Percentiles rank a stretch among this genome's conserved stretches.
These are phyloP conservation scores for Pleurotus tuber-regium DNA, from an alignment of 768 basidiomycete species.

Conservation along the genomic window DNA sequence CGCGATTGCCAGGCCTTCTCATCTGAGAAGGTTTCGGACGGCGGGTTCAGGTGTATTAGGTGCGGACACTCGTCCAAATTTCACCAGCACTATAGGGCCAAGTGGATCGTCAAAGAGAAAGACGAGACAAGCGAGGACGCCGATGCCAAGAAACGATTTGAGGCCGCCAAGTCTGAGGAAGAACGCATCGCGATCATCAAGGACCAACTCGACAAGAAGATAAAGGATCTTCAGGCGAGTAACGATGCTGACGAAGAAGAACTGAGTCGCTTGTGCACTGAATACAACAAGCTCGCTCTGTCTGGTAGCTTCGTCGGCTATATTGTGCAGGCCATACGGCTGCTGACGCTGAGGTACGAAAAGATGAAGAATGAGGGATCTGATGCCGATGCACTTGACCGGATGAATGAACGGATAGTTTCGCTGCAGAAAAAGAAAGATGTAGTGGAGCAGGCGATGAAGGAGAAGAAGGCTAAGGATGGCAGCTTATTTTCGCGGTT, in stretches of 20 bases:
- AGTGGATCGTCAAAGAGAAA: slow-evolving; percentile 14
- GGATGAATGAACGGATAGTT: slow-evolving; percentile 13
- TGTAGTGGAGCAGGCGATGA: slow-evolving; percentile 11
- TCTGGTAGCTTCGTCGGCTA: slow-evolving; percentile 15
- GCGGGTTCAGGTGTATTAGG: slow-evolving; percentile 3
- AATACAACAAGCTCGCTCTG: slow-evolving; percentile 12
- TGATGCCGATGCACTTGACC: slow-evolving; percentile 3
- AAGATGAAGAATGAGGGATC: slow-evolving; percentile 12
- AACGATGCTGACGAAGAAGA: slow-evolving; percentile 4
- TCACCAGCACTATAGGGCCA: slow-evolving; percentile 15
- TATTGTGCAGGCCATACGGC: slow-evolving; percentile 10
- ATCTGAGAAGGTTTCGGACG: neutral
- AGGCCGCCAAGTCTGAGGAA: slow-evolving; percentile 12
- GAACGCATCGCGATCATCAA: slow-evolving; percentile 8
- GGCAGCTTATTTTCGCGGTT: too few relatives aligned
- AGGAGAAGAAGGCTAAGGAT: neutral
- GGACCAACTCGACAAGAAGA: neutral
- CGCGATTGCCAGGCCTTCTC: slow-evolving; percentile 8
- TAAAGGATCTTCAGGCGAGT: slow-evolving; percentile 7
- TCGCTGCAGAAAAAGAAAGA: slow-evolving; percentile 9
- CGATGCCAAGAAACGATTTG: slow-evolving; percentile 15
- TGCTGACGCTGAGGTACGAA: slow-evolving; percentile 13
- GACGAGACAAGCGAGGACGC: slow-evolving; percentile 12
- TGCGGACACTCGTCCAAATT: slow-evolving; percentile 13
- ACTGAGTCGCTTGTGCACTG: slow-evolving; percentile 5